Base-by-base conservation (phyloP, 192 early-diverging fungal genomes). In the Entomortierella beljakovae region DNA sequence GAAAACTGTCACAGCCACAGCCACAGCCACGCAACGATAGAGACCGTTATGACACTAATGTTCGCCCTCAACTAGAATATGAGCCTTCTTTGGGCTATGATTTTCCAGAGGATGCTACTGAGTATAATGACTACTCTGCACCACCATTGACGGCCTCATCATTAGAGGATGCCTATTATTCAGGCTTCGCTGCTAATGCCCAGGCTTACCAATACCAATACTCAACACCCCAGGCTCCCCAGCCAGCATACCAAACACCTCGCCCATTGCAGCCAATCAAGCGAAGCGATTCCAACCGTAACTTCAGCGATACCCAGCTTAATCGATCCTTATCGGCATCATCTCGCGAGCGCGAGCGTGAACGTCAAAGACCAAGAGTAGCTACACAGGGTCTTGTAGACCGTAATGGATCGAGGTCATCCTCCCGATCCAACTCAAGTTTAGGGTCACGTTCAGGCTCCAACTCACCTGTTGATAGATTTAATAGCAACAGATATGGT, bases 61-160 rank as follows among this genome's bases (percentile, higher is more conserved):
- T 3, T 3, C 49, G 49, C 15, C n/a, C 16, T n/a, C 49, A 50
- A 50, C 10, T 8, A n/a, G 33, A 35, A 8, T 31, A 57, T 7
- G 3, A 37, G 3, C 3, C 8, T 22, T 31, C 34, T 37, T 11
- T 28, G 10, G 60, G 2, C 23, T 32, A 2, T 42, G 46, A 33
- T 16, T n/a, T 38, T 42, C 48, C 2, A 11, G 8, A 38, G 6
- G 37, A 38, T 13, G 37, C 6, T 33, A 29, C 2, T 6, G 40
- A 61, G 22, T 16, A 4, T 9, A 42, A 33, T 9, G 59, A 61
- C 32, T 61, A 61, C 28, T 48, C 42, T 31, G 8, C 16, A 6
- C 59, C 59, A 20, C 59, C 59, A 6, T 38, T 61, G 28, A 61
- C 59, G 43, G 43, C 59, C 43, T 61, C 59, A 2, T 42, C 59